phyloP scores from a whole-genome alignment of 805 yeast species.

The Zygosaccharomyces bisporus region DNA sequence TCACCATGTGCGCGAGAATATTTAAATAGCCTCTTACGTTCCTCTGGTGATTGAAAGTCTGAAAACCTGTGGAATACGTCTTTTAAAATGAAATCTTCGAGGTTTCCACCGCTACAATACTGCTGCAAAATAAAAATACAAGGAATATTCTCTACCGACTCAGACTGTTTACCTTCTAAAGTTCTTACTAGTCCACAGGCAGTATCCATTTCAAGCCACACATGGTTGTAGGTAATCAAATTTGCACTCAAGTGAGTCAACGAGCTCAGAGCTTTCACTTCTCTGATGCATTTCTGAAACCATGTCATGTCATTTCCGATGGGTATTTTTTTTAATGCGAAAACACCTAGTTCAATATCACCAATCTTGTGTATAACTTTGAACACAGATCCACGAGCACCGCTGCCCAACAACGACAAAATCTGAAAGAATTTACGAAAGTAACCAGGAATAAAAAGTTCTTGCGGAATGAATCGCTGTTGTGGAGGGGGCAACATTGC shows the following conservation, averaged over 20 bases:
- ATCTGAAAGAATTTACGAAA: conserved; percentile 67
- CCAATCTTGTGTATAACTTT: conserved; percentile 75
- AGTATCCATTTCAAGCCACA: conserved; percentile 74
- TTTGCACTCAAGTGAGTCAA: conserved; percentile 50
- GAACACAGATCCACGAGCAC: conserved; percentile 80
- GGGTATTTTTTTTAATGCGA: conserved; percentile 81
- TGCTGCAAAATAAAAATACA: conserved; percentile 81
- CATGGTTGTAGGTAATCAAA: conserved; percentile 82
- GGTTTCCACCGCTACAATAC: conserved; percentile 83
- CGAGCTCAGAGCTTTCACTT: conserved; percentile 64
- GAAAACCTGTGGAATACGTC: conserved; percentile 37
- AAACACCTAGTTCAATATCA: conserved; percentile 68
- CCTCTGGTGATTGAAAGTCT: conserved; percentile 35
- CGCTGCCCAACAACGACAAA: conserved; percentile 63
- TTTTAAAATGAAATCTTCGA: conserved; percentile 58
- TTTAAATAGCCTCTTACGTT: conserved; percentile 38
- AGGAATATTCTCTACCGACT: conserved; percentile 41
- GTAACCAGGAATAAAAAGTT: conserved; percentile 77
- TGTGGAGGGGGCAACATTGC: conserved; percentile 13
- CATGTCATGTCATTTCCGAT: conserved; percentile 73
- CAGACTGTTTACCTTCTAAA: conserved; percentile 17
- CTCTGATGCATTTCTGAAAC: conserved; percentile 66
- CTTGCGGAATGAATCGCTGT: conserved; percentile 41
- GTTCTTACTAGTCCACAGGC: conserved; percentile 38
- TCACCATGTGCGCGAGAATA: conserved; percentile 24